Base-by-base conservation (phyloP, 2,329 filamentous ascomycete genomes). In the Botrytis hyacinthi region DNA sequence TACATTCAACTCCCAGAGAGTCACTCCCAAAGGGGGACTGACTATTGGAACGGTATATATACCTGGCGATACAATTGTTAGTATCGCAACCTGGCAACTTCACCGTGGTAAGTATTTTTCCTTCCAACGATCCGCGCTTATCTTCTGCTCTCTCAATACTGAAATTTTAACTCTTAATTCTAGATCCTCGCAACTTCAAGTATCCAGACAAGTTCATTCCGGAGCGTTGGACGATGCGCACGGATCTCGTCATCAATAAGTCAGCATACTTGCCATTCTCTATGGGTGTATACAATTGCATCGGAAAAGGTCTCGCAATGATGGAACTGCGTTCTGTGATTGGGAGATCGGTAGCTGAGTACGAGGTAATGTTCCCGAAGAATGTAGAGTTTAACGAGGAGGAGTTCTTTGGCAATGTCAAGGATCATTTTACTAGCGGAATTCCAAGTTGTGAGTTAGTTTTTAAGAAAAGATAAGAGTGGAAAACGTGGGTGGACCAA, bases 261-360 rank as follows among this genome's bases (percentile, higher is more conserved):
- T 73, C 71, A 20, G 78, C 79, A 5, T 82, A 78, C 51, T 76
- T 77, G 22, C 80, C 80, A 0, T 81, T 81, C 54, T 73, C 74
- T 35, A 35, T n/a, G 32, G 54, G 68, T n/a, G 14, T 16, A 14
- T 71, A 61, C n/a, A 76, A 75, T 37, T 83, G 81, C 68, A 76
- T 77, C 5, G 80, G 81, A 1, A 81, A 80, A 70, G 76, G 77
- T 7, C 72, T 83, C 1, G 81, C 80, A 8, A 73, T 82, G 73
- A 77, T 81, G 75, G 78, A 81, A 51, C 71, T 83, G 35, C 78
- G 80, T 7, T 76, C 78, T 51, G 74, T 79, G 20, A 65, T 81
- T 20, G 75, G 76, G 10, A 60, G 59, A 42, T 29, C 51, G 4
- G 16, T 69, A 8, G 16, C 40, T 40, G 66, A 42, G 32, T 69